A percentile compares a stretch with the other conserved stretches of the same genome.
phyloP scores from a whole-genome alignment of 108 stramenopile genomes.

The Skeletonema grethae region DNA sequence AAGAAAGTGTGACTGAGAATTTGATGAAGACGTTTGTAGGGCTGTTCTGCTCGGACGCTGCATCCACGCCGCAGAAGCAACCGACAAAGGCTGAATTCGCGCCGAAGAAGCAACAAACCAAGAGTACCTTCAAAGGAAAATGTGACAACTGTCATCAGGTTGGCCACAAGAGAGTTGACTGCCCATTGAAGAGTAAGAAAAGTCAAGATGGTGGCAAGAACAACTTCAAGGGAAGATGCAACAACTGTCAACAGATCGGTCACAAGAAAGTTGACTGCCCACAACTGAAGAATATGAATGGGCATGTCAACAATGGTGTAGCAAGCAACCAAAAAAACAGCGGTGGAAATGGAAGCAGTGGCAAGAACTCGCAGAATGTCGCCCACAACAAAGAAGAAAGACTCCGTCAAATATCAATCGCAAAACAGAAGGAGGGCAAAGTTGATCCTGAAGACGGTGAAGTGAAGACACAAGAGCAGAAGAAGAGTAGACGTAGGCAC shows the following conservation, averaged over 20 bases:
- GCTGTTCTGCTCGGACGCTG: background rate
- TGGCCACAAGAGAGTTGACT: slow-evolving; percentile 8
- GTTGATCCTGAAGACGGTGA: background rate
- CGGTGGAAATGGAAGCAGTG: background rate
- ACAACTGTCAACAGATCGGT: background rate
- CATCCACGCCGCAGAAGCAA: background rate
- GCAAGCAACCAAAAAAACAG: background rate
- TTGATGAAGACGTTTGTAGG: background rate
- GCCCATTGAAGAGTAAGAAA: background rate
- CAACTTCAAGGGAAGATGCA: background rate
- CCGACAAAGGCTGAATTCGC: background rate
- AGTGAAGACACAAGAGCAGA: background rate
- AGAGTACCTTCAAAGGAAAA: background rate
- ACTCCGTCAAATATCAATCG: background rate
- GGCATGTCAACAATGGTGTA: background rate
- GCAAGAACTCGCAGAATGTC: background rate
- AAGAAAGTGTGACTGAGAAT: background rate
- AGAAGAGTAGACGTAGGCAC: background rate
- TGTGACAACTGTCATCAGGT: background rate
- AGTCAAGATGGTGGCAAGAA: background rate
- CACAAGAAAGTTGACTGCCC: background rate
- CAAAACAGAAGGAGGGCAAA: background rate
- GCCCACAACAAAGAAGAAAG: background rate
- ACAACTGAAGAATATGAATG: background rate
- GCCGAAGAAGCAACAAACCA: background rate